Percentiles rank a stretch among this genome's conserved stretches.
phyloP scores from a whole-genome alignment of 768 basidiomycete genomes.

The Boletus pseudopeckii region DNA sequence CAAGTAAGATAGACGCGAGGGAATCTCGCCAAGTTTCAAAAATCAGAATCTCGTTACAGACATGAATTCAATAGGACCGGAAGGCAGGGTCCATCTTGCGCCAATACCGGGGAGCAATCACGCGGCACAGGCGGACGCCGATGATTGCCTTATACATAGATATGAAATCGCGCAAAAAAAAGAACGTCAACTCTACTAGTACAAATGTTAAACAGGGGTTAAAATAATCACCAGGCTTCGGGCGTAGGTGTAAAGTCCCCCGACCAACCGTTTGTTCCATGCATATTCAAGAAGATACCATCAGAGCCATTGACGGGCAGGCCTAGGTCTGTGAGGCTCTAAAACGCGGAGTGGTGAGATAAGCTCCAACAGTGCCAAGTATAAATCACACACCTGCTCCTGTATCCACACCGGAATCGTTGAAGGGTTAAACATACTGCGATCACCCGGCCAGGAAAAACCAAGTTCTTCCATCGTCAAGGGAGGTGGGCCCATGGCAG shows the following conservation, averaged over 20 bases:
- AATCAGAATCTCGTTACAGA: not conserved
- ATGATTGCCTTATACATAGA: conserved; percentile 20
- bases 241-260: conserved; percentile 74
- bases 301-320: conserved; percentile 91
- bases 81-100: not conserved
- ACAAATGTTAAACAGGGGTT: conserved; percentile 12
- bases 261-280: conserved; percentile 68
- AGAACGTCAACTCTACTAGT: conserved; percentile 23
- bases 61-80: not conserved
- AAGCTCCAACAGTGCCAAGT: not conserved
- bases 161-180: conserved; percentile 17
- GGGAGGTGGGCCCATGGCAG: conserved; percentile 49
- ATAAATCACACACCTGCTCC: conserved; percentile 63
- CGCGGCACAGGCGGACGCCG: conserved; percentile 13
- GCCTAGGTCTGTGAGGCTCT: conserved; percentile 88
- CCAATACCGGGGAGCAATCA: conserved; percentile 10
- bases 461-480: conserved; percentile 87
- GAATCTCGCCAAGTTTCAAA: too few species aligned
- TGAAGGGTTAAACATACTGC: conserved; percentile 69
- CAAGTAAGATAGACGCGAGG: not conserved
- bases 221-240: conserved; percentile 69
- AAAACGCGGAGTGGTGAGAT: conserved; percentile 8
- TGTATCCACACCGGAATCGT: conserved; percentile 90
- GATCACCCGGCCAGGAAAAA: conserved; percentile 64
- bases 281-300: conserved; percentile 80